Evolutionary conservation across 352 stramenopile species (phyloP).

Genomic region (Pythium aquatile): DNA sequence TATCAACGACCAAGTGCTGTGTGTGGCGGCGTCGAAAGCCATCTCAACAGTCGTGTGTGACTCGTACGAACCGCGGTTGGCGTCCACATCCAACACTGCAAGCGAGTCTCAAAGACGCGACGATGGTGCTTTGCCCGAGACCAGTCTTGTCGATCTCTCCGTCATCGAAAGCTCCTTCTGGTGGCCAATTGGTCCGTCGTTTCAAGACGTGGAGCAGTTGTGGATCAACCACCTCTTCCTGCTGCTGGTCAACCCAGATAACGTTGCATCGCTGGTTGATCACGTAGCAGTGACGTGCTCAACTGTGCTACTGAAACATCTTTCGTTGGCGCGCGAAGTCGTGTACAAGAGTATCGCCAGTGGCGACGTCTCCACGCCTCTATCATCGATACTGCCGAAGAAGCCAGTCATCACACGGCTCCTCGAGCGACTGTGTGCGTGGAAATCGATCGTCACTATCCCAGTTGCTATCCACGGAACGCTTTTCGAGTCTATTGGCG

Average conservation of each 20-base stretch:
- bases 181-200: constrained; percentile 60
- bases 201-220: constrained; percentile 36
- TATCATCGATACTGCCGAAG: constrained; percentile 15
- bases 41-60: constrained; percentile 74
- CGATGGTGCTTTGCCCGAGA: constrained; percentile 73
- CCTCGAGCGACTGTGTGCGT: constrained; percentile 57
- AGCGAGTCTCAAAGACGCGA: constrained; percentile 34
- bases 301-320: constrained; percentile 75
- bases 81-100: constrained; percentile 13
- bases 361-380: background rate
- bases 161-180: constrained; percentile 76
- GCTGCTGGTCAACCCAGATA: constrained; percentile 61
- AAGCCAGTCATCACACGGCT: constrained; percentile 64
- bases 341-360: constrained; percentile 46
- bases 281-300: constrained; percentile 72
- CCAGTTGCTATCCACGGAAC: constrained; percentile 76
- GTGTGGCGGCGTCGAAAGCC: constrained; percentile 47
- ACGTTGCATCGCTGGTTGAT: constrained; percentile 65
- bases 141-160: constrained; percentile 68
- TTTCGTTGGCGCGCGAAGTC: constrained; percentile 69
- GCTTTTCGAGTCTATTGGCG: constrained; percentile 79
- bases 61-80: constrained; percentile 63
- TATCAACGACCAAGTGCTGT: constrained; percentile 40
- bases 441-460: constrained; percentile 62
- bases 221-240: constrained; percentile 79